Conservation (phyloP, 2,329 filamentous ascomycete genomes). For the Fusarium hainanense region DNA sequence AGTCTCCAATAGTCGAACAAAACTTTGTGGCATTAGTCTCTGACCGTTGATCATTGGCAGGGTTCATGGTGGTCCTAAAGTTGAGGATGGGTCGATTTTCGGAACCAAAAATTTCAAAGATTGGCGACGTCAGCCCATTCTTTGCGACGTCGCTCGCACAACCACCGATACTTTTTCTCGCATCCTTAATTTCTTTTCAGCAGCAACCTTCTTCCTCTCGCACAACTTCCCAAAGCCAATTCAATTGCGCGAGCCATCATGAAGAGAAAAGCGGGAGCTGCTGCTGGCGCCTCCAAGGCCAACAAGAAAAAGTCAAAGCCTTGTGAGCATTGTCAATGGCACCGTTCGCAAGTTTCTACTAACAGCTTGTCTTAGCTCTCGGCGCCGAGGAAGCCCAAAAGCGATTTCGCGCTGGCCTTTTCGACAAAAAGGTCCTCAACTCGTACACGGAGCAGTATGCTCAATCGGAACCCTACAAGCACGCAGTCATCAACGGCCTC, state of each 20-base stretch:
- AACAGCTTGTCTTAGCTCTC: conserved; percentile 54
- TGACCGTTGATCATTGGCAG: conserved; percentile 1
- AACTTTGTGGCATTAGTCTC: neutral
- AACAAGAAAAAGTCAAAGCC: conserved; percentile 66
- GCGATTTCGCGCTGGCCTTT: conserved; percentile 74
- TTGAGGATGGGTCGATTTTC: conserved; percentile 45
- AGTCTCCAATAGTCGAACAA: neutral
- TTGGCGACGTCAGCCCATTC: conserved; percentile 48
- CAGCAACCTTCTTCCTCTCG: conserved; percentile 2
- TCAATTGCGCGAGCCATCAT: conserved; percentile 51
- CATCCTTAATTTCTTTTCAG: conserved; percentile 4
- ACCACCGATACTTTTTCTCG: conserved; percentile 6
- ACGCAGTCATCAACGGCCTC: conserved; percentile 86
- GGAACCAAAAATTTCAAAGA: conserved; percentile 40
- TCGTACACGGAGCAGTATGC: conserved; percentile 72
- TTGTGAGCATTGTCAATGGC: conserved; percentile 50
- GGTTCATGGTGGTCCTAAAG: conserved; percentile 19
- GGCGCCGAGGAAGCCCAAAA: conserved; percentile 62
- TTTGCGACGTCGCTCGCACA: conserved; percentile 33
- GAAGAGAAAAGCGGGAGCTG: conserved; percentile 70
- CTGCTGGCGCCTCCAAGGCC: conserved; percentile 56
- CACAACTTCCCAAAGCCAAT: conserved; percentile 7
- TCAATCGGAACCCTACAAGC: conserved; percentile 80
- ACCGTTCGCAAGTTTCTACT: conserved; percentile 22
- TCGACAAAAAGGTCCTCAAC: conserved; percentile 67